Evolutionary conservation across 768 basidiomycete genomes (phyloP), one percentile per base, ranked within the genome.

Genomic region (Cystofilobasidium ferigula): DNA sequence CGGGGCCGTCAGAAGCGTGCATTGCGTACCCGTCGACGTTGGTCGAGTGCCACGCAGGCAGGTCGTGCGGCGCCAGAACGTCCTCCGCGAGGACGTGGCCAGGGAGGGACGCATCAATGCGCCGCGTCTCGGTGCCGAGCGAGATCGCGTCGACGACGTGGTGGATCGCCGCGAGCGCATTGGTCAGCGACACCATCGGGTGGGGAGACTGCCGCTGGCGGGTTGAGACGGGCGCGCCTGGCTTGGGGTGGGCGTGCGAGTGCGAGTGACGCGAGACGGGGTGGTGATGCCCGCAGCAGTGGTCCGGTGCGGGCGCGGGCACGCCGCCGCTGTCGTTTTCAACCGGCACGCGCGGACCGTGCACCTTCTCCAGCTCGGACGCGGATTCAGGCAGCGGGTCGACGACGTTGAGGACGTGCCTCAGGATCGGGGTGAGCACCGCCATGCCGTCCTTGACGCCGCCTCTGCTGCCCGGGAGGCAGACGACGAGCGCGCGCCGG

Each of bases 1-100:
- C 87, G 1, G 86, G 82, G 0, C 78, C 77, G 69, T 87, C 82
- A 61, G 81, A 80, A 6, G 85, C 84, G 66, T 82, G 79, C 0
- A 92, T 75, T 6, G 90, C 90, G 72, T 94, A 94, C 0, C 90
- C 90, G 73, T 93, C 90, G 14, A 90, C 89, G 70, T 84, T 92
- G 7, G 90, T 90, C 0, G 87, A 88, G 22, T 78, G 74, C 1
- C 81, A 81, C 4, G 74, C 73, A 3, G 90, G 90, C 0, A 87
- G 81, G 71, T 87, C 78, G 36, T 81, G 78, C 1, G 82, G 77
- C 5, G 88, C 84, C 67, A 79, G 77, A 4, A 92, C 83, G 64
- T 88, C 84, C 73, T 89, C 84, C 0, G 88, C 87, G 1, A 92
- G 80, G 28, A 90, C 80, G 69, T 84, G 79, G 0, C 87, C 89